Base-by-base conservation (phyloP, 345 rosid genomes). In the Gossypium longicalyx region DNA sequence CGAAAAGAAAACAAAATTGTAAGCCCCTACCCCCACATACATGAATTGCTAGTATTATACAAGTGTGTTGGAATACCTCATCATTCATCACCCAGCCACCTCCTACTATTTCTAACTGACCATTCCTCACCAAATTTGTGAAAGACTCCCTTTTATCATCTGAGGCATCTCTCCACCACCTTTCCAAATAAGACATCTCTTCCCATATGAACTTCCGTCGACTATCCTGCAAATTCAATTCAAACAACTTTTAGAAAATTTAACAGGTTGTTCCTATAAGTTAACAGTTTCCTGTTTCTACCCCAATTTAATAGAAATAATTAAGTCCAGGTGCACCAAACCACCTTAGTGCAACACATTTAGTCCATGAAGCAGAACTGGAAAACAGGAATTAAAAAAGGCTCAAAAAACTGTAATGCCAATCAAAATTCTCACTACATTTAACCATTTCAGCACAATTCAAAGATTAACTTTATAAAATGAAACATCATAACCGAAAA, bases 1-100 rank as follows among this genome's bases (percentile, higher is more conserved):
- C 25, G 41, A 47, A 56, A n/a, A 5, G 12, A 65, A 65, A 64
- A 74, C 48, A 60, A 61, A 48, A 23, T 27, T 45, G 12, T 58
- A 57, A 54, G n/a, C 57, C 56, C 52, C 34, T 54, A 51, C 7
- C 41, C 66, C 49, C 9, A 25, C n/a, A 59, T 29, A 20, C n/a
- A 62, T 44, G 20, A 29, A 61, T 74, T 22, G 52, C 43, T 47
- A 69, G 29, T 34, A 22, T 19, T 17, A 15, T 2, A 49, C 29
- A 22, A 78, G 70, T 74, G 71, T 70, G 65, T 58, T 48, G 7
- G 34, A 54, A 51, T 84, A 93, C 99, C 99, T 95, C 99, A 82
- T 93, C 99, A 68, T 93, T 95, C 99, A 95, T 95, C 16, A 95
- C 99, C 99, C 99, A 95, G 56, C 99, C 99, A 84, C 99, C 99